phyloP scores from a whole-genome alignment of 1,284 basidiomycete species.

The Lignosus rhinocerotis region DNA sequence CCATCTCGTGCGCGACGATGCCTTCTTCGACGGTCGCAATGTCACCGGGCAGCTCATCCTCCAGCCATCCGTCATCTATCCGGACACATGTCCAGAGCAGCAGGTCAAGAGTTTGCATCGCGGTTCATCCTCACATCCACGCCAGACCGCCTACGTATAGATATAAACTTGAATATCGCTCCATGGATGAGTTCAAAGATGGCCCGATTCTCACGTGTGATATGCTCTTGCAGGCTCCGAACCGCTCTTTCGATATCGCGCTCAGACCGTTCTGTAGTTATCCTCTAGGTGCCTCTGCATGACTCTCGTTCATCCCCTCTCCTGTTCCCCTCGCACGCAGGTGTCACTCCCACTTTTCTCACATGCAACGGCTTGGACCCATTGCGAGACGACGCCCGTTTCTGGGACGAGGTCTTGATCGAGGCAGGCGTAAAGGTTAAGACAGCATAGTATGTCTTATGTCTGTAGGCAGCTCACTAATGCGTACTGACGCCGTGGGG shows the following conservation, averaged over 20 bases:
- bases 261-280: neutral
- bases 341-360: neutral
- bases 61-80: slow-evolving; percentile 10
- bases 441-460: neutral
- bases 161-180: no score
- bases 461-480: no score
- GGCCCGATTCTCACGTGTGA: neutral
- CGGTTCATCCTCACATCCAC: neutral
- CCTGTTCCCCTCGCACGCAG: no score
- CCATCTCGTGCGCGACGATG: slow-evolving; percentile 22
- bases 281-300: neutral
- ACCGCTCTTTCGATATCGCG: neutral
- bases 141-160: no score
- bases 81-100: slow-evolving; percentile 8
- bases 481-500: no score
- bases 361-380: neutral
- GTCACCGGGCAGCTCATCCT: slow-evolving; percentile 16
- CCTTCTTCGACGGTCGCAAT: slow-evolving; percentile 13
- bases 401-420: neutral
- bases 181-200: neutral
- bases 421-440: neutral
- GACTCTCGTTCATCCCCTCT: neutral
- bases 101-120: slow-evolving; percentile 4
- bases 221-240: neutral
- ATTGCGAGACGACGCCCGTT: neutral